Evolutionary conservation across 176 grass and related monocot genomes (phyloP), one percentile per base, ranked within the genome.

Genomic region (Phoenix dactylifera): DNA sequence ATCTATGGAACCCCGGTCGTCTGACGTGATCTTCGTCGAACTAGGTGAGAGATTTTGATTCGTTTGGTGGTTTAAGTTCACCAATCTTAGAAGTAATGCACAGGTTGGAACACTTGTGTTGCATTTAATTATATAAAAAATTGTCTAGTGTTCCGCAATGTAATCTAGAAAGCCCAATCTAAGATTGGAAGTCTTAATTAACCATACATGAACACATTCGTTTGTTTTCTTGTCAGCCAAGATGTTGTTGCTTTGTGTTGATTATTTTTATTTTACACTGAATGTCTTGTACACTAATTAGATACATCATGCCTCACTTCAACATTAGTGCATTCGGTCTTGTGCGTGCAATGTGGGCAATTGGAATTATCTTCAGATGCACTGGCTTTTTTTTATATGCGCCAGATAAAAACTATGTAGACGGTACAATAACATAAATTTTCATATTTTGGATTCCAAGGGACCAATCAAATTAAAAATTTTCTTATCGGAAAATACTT

Each of bases 61-160:
- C 29, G 80, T 88, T 88, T 85, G 84, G 84, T 95, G 80, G 72
- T 82, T 68, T 26, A 60, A 67, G 77, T 88, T 88, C 72, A 88
- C 85, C 85, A 79, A 58, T 88, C 81, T 28, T 79, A 55, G 77
- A 82, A 95, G 86, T 76, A 55, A 25, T 15, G 54, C 51, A 62
- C 49, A 50, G 55, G 64, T 58, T 44, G 62, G 50, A 57, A 59
- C 49, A 66, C 22, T 64, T 48, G 26, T 22, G 15, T 60, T 4
- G 32, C 28, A 52, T 29, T 69, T 6, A 30, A 30, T 30, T 30
- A 30, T 30, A 1, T 30, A 1, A 30, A 7, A 30, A 30, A 1
- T 30, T 30, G 28, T 30, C 5, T 6, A 30, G 51, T 62, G 61
- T 68, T 78, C 18, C 25, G 30, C 9, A 15, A 29, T 62, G 50